Evolutionary conservation across 441 rosid genomes (phyloP).

Genomic region (Euphorbia neoarborescens): DNA sequence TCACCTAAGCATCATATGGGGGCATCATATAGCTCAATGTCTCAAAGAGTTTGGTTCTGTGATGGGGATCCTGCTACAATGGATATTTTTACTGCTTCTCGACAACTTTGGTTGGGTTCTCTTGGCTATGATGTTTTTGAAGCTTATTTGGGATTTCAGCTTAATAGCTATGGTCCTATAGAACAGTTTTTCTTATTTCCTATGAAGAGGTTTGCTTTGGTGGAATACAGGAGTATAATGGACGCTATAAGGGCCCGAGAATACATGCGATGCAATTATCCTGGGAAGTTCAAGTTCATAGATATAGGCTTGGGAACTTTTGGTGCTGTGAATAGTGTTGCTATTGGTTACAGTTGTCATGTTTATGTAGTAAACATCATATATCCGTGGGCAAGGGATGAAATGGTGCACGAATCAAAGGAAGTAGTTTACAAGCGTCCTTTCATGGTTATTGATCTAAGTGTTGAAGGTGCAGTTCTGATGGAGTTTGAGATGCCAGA

Average conservation of each 20-base stretch:
- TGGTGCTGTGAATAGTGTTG: constrained; percentile 67
- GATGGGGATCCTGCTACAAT: constrained; percentile 70
- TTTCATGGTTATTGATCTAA: constrained; percentile 61
- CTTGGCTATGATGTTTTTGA: constrained; percentile 70
- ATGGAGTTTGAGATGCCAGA: constrained; percentile 93
- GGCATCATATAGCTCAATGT: constrained; percentile 32
- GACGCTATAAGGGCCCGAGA: constrained; percentile 88
- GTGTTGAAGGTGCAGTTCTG: constrained; percentile 68
- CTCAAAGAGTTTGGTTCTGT: constrained; percentile 55
- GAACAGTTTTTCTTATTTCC: constrained; percentile 72
- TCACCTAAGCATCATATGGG: constrained; percentile 59
- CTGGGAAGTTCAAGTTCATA: constrained; percentile 77
- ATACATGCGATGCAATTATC: constrained; percentile 62
- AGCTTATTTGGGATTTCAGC: constrained; percentile 68
- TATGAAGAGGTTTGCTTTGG: constrained; percentile 65
- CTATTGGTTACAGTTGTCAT: constrained; percentile 67
- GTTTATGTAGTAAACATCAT: constrained; percentile 69
- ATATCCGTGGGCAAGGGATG: constrained; percentile 87
- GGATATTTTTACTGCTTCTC: constrained; percentile 79
- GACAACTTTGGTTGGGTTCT: constrained; percentile 77
- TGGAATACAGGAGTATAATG: constrained; percentile 75
- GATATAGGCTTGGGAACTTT: constrained; percentile 78
- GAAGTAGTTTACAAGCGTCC: constrained; percentile 74
- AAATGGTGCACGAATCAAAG: constrained; percentile 73
- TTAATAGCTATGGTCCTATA: constrained; percentile 76